Evolutionary conservation across 78 protist species (phyloP).

Genomic region (Dictyostelium purpureum): DNA sequence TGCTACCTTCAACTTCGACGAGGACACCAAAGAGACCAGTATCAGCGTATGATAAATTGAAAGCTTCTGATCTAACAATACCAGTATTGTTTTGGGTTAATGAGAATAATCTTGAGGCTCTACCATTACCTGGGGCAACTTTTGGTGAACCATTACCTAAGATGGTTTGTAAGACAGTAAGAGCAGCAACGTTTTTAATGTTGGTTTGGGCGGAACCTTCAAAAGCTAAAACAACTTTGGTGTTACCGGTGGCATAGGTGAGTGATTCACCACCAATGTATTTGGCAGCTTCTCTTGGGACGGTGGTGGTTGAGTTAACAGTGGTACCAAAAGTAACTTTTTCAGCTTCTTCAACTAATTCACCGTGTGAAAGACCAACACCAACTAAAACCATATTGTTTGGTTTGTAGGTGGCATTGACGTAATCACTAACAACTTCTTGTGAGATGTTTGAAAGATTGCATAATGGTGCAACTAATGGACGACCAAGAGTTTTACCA

Average conservation of each 20-base stretch:
- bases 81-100: conserved; percentile 3
- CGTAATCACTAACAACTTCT: conserved; percentile 17
- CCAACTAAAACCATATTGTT: conserved; percentile 50
- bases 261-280: conserved; percentile 77
- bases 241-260: conserved; percentile 29
- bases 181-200: conserved; percentile 53
- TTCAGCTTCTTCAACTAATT: conserved; percentile 51
- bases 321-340: conserved; percentile 21
- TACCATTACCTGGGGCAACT: conserved; percentile 59
- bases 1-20: not conserved
- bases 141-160: conserved; percentile 39
- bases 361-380: conserved; percentile 59
- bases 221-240: conserved; percentile 24
- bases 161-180: conserved; percentile 42
- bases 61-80: conserved; percentile 24
- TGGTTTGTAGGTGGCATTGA: conserved; percentile 30
- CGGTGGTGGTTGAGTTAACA: not conserved
- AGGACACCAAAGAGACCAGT: conserved; percentile 59
- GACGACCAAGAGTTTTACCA: conserved; percentile 79
- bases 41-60: conserved; percentile 54
- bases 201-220: conserved; percentile 55
- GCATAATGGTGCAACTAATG: conserved; percentile 69
- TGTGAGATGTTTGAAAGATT: not conserved
- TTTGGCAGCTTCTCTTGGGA: conserved; percentile 20
- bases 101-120: conserved; percentile 34